Evolutionary conservation across 208 protist genomes (phyloP).

Genomic region (Trichomonas tenax): DNA sequence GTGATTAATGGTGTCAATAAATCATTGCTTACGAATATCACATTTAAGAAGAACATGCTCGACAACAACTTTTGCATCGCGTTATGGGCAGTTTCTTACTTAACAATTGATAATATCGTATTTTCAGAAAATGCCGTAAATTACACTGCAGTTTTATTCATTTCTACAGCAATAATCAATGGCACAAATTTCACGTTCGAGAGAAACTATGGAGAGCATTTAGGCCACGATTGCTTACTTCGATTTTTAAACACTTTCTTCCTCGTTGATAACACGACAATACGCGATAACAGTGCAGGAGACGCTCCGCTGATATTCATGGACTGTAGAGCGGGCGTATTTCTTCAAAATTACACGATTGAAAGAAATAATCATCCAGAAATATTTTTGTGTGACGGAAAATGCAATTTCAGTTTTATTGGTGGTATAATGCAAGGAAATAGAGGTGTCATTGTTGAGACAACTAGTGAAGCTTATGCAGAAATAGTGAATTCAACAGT

Average conservation of each 20-base stretch:
- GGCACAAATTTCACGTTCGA: background rate
- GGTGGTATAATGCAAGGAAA: background rate
- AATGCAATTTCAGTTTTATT: background rate
- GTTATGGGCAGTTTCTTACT: background rate
- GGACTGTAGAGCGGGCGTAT: background rate
- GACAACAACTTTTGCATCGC: background rate
- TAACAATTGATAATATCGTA: background rate
- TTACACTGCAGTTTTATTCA: background rate
- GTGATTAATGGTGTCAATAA: background rate
- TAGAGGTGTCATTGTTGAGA: background rate
- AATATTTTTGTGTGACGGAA: background rate
- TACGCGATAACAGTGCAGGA: background rate
- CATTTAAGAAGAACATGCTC: background rate
- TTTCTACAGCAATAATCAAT: background rate
- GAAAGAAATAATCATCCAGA: background rate
- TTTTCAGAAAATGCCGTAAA: background rate
- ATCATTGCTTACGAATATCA: background rate
- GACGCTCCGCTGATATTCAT: background rate
- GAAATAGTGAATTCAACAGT: background rate
- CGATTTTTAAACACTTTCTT: background rate
- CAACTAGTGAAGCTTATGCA: background rate
- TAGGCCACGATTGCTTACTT: background rate
- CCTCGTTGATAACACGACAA: background rate
- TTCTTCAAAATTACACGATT: background rate
- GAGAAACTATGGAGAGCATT: background rate